Conservation (phyloP, 2,329 filamentous ascomycete genomes). For the Magnaporthiopsis rhizophila region DNA sequence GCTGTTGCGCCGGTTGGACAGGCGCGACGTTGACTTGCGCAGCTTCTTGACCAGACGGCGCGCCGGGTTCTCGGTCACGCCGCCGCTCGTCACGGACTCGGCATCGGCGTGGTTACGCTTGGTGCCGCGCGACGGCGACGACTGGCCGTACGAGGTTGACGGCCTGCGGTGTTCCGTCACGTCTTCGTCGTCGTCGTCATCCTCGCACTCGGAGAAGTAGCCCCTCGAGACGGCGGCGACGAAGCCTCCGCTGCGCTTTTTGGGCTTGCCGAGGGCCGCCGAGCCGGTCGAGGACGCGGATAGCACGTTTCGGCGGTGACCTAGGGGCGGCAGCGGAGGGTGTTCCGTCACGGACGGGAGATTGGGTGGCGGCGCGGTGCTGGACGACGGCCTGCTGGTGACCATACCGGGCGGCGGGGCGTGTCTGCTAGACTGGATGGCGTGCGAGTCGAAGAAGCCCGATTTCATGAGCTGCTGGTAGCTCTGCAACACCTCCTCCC, state of each 20-base stretch:
- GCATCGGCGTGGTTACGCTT: constrained; percentile 8
- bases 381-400: background rate
- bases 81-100: constrained; percentile 8
- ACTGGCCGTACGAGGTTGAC: background rate
- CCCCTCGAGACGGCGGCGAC: background rate
- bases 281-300: background rate
- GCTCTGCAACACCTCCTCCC: constrained; percentile 46
- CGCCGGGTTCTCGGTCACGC: constrained; percentile 20
- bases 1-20: constrained; percentile 28
- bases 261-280: background rate
- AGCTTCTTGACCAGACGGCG: constrained; percentile 42
- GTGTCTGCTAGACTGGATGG: constrained; percentile 48
- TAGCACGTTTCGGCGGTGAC: background rate
- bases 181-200: background rate
- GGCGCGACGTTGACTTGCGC: constrained; percentile 39
- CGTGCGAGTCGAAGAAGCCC: constrained; percentile 51
- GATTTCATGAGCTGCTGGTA: constrained; percentile 49
- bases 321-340: background rate
- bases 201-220: background rate
- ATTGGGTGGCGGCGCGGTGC: background rate
- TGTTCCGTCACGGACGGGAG: background rate
- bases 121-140: constrained; percentile 9
- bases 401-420: constrained; percentile 19
- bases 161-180: background rate
- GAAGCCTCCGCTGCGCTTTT: background rate